Base-by-base conservation (phyloP, 768 basidiomycete genomes). In the Thelephora aurantiotincta region DNA sequence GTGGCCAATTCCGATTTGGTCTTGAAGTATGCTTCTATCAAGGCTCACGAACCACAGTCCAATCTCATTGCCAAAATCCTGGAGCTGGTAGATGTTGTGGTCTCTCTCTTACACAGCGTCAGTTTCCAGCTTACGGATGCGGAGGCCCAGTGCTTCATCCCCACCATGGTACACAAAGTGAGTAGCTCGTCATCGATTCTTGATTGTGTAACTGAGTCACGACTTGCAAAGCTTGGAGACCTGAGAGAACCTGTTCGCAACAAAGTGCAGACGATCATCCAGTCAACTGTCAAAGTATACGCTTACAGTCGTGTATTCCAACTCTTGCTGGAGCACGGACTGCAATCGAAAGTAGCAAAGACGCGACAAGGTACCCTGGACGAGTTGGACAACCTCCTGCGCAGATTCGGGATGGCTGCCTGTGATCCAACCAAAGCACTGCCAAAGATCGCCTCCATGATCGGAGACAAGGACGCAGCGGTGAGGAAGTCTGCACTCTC, bases 281-380 rank as follows among this genome's bases (percentile, higher is more conserved):
- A 89, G 56, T 73, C 73, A 4, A 69, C 97, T 45, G 83, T 92
- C 6, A 89, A 82, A 58, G 81, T 97, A 46, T 96, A 93, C 57
- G 84, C 96, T 1, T 93, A 84, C 56, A 96, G 92, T 56, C 82
- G 92, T 35, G 70, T 98, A 30, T 93, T 96, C 61, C 83, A 87
- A 57, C 63, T 90, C 12, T 66, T 98, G 6, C 72, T 96, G 11
- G 89, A 96, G 35, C 76, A 93, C 58, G 94, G 96, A 13, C 64
- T 93, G 37, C 84, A 80, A 60, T 83, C 86, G 14, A 93, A 93
- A 63, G 86, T 91, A 14, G 83, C 91, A 2, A 92, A 93, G 64
- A 88, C 90, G 11, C 78, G 93, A 11, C 85, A 90, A 63, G 87
- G 89, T 11, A 71, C 82, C 16, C 65, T 93, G 42, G 91, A 94